phyloP scores from a whole-genome alignment of 2,329 filamentous ascomycete species.

The Raffaelea deltoideospora region DNA sequence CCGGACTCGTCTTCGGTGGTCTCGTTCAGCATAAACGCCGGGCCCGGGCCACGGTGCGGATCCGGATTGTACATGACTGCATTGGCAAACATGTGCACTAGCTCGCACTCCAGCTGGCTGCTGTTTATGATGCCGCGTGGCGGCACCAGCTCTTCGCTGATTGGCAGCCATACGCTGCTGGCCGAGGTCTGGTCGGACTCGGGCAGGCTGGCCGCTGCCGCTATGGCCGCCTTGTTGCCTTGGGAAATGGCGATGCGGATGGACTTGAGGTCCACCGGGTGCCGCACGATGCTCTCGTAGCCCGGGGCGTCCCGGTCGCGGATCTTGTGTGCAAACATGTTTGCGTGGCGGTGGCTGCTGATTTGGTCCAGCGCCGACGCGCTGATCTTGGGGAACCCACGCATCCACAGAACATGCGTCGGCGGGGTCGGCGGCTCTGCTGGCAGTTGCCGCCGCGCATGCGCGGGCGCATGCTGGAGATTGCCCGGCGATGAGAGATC shows the following conservation, averaged over 20 bases:
- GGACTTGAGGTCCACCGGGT: conserved; percentile 62
- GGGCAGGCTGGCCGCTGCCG: conserved; percentile 44
- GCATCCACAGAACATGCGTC: conserved; percentile 58
- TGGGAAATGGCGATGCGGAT: conserved; percentile 63
- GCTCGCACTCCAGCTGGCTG: conserved; percentile 78
- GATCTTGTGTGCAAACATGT: conserved; percentile 63
- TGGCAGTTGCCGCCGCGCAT: not conserved
- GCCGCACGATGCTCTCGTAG: conserved; percentile 58
- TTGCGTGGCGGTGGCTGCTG: conserved; percentile 60
- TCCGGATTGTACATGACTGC: conserved; percentile 97
- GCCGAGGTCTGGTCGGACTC: conserved; percentile 35
- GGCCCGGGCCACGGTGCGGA: conserved; percentile 53
- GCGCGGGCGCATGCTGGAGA: conserved; percentile 18
- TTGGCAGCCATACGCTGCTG: conserved; percentile 47
- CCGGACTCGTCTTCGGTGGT: conserved; percentile 21
- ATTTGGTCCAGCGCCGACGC: conserved; percentile 62
- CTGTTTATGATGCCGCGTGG: conserved; percentile 88
- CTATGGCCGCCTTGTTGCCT: conserved; percentile 49
- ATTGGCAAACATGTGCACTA: conserved; percentile 95
- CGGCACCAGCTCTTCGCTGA: conserved; percentile 63
- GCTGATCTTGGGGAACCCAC: conserved; percentile 59
- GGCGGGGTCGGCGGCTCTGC: conserved; percentile 34
- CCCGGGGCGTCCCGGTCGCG: conserved; percentile 62
- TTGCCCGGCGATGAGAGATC: conserved; percentile 7
- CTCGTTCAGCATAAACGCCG: conserved; percentile 36